A percentile compares a stretch with the other conserved stretches of the same genome.
Conservation (phyloP, 495 filamentous ascomycete species). For the Polyplosphaeria fusca region DNA sequence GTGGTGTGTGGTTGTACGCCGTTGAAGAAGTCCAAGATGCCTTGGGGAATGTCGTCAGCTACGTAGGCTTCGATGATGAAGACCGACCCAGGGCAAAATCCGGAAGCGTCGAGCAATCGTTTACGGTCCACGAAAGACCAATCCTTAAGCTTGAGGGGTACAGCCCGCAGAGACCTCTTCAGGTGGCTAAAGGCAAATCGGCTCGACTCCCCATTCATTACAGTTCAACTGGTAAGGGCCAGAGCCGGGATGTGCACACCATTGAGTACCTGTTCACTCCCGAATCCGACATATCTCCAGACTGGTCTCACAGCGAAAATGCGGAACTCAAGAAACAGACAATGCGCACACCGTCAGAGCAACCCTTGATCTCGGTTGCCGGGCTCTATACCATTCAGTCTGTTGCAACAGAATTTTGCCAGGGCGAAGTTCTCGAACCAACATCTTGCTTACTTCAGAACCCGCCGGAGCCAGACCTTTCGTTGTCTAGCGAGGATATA, state of each 20-base stretch:
- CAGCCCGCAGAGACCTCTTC: conserved; percentile 73
- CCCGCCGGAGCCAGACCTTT: conserved; percentile 78
- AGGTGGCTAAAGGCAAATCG: conserved; percentile 69
- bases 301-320: conserved; percentile 59
- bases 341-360: conserved; percentile 44
- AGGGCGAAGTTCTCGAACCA: conserved; percentile 86
- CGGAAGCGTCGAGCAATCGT: conserved; percentile 66
- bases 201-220: conserved; percentile 71
- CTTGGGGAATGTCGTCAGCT: conserved; percentile 81
- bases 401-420: conserved; percentile 73
- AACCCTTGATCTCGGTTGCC: conserved; percentile 62
- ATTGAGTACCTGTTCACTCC: conserved; percentile 69
- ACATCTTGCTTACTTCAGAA: conserved; percentile 86
- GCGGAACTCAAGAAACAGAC: conserved; percentile 52
- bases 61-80: conserved; percentile 64
- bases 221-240: conserved; percentile 54
- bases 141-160: conserved; percentile 66
- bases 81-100: conserved; percentile 55
- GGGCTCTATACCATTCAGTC: conserved; percentile 82
- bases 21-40: conserved; percentile 91
- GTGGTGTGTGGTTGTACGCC: conserved; percentile 81
- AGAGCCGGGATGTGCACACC: conserved; percentile 52
- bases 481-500: conserved; percentile 70
- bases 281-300: conserved; percentile 58
- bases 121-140: conserved; percentile 85